Conservation (phyloP, 257 asterid genomes). For the Dorcoceras hygrometricum region DNA sequence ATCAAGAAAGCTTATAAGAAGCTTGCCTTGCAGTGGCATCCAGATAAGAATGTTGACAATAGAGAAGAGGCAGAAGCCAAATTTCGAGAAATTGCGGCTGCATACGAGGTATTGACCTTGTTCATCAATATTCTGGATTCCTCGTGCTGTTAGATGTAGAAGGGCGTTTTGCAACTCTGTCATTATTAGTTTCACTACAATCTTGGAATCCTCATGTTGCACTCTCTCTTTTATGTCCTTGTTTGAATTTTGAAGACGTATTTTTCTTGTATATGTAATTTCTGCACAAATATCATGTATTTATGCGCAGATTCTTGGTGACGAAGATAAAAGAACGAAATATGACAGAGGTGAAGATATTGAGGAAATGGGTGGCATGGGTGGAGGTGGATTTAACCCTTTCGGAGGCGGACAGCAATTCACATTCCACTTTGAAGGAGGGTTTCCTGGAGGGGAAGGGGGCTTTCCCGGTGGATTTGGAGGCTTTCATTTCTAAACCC, state of each 20-base stretch:
- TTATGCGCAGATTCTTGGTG: constrained; percentile 61
- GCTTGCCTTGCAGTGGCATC: constrained; percentile 98
- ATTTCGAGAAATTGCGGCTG: constrained; percentile 92
- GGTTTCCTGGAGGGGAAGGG: constrained; percentile 73
- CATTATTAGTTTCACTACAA: not conserved
- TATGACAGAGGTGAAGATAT: constrained; percentile 86
- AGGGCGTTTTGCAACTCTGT: not conserved
- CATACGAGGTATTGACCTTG: constrained; percentile 69
- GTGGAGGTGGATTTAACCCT: constrained; percentile 85
- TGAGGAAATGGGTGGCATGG: constrained; percentile 72
- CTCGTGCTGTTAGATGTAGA: not conserved
- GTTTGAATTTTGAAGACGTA: not conserved
- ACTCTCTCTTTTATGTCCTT: not conserved
- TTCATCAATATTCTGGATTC: not conserved
- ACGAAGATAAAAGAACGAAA: constrained; percentile 79
- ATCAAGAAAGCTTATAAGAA: constrained; percentile 91
- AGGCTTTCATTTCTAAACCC: constrained; percentile 60
- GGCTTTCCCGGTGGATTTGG: constrained; percentile 65
- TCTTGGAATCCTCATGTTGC: constrained; percentile 1
- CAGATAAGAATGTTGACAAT: constrained; percentile 85
- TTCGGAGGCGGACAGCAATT: constrained; percentile 78
- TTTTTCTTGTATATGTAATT: not conserved
- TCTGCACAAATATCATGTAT: not conserved
- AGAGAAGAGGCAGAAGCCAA: constrained; percentile 92
- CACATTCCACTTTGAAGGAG: constrained; percentile 86